Percentiles rank a stretch among this genome's conserved stretches.
These are phyloP conservation scores for Ceratocystis cubensis DNA, from an alignment of 2,329 filamentous ascomycete genomes.

Conservation along the genomic window DNA sequence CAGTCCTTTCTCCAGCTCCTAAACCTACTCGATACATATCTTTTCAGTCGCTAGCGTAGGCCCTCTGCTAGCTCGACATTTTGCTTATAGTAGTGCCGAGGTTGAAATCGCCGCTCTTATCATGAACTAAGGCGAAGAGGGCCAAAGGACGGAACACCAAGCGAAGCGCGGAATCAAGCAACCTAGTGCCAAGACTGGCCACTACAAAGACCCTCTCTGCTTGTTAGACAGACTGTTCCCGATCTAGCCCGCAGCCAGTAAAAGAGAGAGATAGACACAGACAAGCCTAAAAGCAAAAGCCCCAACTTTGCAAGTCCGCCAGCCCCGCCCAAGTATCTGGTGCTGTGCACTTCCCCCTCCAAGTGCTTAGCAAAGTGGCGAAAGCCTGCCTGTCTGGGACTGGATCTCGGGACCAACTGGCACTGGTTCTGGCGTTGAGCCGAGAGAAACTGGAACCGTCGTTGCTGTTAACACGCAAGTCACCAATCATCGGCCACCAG, in stretches of 20 bases:
- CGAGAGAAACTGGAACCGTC: background rate
- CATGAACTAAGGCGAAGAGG: background rate
- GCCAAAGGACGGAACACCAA: background rate
- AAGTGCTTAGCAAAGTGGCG: conserved; percentile 7
- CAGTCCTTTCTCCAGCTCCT: background rate
- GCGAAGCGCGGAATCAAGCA: background rate
- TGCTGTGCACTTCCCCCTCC: background rate
- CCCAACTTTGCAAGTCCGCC: too few relatives aligned
- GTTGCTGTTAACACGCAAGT: background rate
- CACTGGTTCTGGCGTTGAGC: background rate
- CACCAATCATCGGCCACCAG: background rate
- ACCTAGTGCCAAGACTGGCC: background rate
- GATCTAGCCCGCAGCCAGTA: background rate
- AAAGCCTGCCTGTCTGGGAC: background rate
- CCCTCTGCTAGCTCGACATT: background rate
- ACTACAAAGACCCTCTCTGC: background rate
- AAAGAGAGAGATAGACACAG: background rate
- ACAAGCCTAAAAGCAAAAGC: background rate
- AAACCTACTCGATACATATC: background rate
- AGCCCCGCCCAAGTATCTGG: background rate
- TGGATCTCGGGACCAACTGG: background rate
- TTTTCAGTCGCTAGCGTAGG: background rate
- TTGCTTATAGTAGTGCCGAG: background rate
- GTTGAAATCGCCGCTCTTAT: background rate
- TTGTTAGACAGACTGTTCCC: background rate